Percentiles rank a stretch among this genome's conserved stretches.
These are phyloP conservation scores for Apiosordaria backusii DNA, from an alignment of 495 filamentous ascomycete species.

Conservation along the genomic window DNA sequence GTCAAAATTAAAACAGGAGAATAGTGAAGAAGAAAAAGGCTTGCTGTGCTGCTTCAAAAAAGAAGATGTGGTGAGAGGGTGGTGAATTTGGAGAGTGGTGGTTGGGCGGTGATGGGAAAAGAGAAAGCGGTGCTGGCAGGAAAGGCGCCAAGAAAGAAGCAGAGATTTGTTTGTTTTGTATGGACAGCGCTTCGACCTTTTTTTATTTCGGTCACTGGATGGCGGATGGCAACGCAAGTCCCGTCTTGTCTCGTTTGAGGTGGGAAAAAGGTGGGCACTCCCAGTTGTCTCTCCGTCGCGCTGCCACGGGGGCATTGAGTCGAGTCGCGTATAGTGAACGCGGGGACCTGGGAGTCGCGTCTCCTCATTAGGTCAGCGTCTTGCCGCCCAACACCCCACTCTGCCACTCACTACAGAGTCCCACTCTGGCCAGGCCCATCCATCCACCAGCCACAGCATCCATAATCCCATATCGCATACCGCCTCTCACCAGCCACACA, in stretches of 20 bases:
- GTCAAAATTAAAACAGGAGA: conserved; percentile 5
- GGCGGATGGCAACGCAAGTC: conserved; percentile 2
- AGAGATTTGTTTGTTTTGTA: conserved; percentile 8
- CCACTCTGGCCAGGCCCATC: background rate
- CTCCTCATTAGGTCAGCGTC: background rate
- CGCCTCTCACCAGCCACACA: too few species aligned
- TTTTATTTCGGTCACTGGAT: conserved; percentile 1
- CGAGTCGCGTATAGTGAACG: conserved; percentile 29
- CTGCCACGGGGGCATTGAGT: conserved; percentile 2
- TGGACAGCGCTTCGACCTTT: background rate
- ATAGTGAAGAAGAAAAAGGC: conserved; percentile 1
- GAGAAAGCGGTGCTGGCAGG: background rate
- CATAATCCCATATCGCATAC: too few species aligned
- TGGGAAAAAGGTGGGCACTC: conserved; percentile 12
- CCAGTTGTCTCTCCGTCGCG: conserved; percentile 6
- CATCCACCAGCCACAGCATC: background rate
- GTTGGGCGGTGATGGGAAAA: background rate
- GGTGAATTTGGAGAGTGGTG: background rate
- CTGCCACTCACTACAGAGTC: background rate
- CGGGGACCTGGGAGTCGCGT: conserved; percentile 16
- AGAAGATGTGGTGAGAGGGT: background rate
- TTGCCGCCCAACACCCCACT: conserved; percentile 12
- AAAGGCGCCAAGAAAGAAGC: background rate
- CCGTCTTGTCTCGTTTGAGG: background rate
- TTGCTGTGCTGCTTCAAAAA: background rate